Percentiles rank a stretch among this genome's conserved stretches.
Evolutionary conservation across 257 asterid species (phyloP).

Genomic region (Mitragyna speciosa): DNA sequence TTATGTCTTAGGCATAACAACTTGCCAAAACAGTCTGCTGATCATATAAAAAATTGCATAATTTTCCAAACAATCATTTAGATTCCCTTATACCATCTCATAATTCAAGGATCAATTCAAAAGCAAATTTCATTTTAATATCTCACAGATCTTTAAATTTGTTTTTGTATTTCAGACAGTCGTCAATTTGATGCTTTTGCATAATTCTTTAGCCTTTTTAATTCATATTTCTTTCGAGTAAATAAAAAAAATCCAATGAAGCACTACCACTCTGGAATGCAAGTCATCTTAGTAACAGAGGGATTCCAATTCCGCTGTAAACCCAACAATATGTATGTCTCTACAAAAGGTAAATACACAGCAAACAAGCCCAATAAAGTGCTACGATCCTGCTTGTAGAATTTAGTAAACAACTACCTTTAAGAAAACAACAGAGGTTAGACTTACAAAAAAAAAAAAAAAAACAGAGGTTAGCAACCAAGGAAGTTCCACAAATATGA

Average conservation of each 20-base stretch:
- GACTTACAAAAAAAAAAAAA: no score
- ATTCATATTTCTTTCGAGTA: neutral
- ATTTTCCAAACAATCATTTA: neutral
- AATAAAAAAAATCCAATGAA: neutral
- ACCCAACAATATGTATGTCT: neutral
- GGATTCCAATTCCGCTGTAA: neutral
- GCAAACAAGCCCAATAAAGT: neutral
- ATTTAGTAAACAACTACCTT: neutral
- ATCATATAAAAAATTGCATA: neutral
- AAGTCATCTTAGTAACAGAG: neutral
- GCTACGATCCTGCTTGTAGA: neutral
- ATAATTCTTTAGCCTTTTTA: neutral
- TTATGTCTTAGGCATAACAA: neutral
- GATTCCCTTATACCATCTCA: neutral
- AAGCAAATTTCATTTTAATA: neutral
- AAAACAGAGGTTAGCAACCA: neutral
- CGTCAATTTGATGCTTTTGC: neutral
- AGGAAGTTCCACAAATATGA: neutral
- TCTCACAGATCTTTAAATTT: neutral
- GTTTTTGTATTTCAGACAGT: neutral
- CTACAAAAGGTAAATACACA: neutral
- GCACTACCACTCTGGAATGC: neutral
- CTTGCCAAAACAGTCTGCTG: neutral
- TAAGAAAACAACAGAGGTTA: no score
- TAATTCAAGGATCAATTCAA: neutral